Percentiles rank a stretch among this genome's conserved stretches.
Evolutionary conservation across 768 basidiomycete species (phyloP).

Genomic region (Boletus fagicola): DNA sequence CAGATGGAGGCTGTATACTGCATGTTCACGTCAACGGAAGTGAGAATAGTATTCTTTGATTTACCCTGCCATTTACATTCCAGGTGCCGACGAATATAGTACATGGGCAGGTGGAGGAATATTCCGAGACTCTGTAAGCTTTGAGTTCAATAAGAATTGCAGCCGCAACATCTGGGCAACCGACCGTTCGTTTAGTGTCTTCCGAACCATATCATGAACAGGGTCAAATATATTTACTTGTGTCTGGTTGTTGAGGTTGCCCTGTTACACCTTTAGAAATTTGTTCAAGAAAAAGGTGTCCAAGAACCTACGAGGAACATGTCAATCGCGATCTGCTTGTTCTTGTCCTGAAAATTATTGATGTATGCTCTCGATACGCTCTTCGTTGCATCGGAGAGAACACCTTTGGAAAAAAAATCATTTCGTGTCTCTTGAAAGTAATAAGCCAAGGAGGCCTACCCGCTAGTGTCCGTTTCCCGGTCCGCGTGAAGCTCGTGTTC

Average conservation of each 20-base stretch:
- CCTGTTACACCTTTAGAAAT: slow-evolving; percentile 48
- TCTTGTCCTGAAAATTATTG: slow-evolving; percentile 95
- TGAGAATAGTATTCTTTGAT: slow-evolving; percentile 19
- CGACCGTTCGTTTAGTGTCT: slow-evolving; percentile 67
- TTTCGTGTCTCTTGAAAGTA: neutral
- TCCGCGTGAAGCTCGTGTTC: slow-evolving; percentile 94
- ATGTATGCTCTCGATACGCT: slow-evolving; percentile 95
- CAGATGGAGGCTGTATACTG: slow-evolving; percentile 59
- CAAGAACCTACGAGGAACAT: slow-evolving; percentile 76
- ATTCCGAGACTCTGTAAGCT: slow-evolving; percentile 65
- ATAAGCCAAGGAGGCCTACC: slow-evolving; percentile 41
- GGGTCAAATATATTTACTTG: slow-evolving; percentile 94
- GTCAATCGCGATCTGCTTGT: slow-evolving; percentile 92
- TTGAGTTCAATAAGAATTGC: neutral
- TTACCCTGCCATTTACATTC: slow-evolving; percentile 91
- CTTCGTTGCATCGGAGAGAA: slow-evolving; percentile 95
- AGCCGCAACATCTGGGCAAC: slow-evolving; percentile 8
- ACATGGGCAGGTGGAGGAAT: slow-evolving; percentile 72
- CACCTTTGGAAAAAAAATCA: slow-evolving; percentile 45
- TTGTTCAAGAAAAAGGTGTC: neutral
- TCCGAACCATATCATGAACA: slow-evolving; percentile 82
- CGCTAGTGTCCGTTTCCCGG: slow-evolving; percentile 89
- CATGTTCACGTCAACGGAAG: slow-evolving; percentile 10
- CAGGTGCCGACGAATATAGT: slow-evolving; percentile 88
- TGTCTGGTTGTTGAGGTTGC: slow-evolving; percentile 84